These are phyloP conservation scores for Cairneyella variabilis DNA, from an alignment of 495 filamentous ascomycete genomes.

Conservation along the genomic window DNA sequence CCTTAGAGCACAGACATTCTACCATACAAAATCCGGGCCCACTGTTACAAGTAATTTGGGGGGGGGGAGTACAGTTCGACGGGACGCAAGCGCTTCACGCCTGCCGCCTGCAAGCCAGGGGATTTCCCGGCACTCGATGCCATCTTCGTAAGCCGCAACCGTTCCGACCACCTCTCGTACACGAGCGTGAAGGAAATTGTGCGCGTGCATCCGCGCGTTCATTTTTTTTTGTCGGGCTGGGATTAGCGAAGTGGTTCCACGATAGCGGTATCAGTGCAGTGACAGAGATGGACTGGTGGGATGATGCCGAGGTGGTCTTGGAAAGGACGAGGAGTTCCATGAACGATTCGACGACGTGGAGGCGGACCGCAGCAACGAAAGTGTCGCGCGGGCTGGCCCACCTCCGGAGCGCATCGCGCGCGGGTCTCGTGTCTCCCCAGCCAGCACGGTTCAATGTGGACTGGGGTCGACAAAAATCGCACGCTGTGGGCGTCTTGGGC, in stretches of 20 bases:
- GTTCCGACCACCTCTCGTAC: no score
- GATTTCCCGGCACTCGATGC: no score
- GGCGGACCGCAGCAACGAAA: conserved; percentile 30
- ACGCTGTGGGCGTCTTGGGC: conserved; percentile 91
- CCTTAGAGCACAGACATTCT: no score
- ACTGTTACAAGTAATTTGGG: no score
- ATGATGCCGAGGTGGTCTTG: no score
- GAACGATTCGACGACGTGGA: conserved; percentile 62
- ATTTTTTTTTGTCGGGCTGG: conserved; percentile 87
- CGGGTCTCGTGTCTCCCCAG: conserved; percentile 77
- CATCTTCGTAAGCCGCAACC: no score
- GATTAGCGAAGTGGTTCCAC: conserved; percentile 85
- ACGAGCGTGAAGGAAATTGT: no score
- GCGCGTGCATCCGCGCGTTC: conserved; percentile 74
- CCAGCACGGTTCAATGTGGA: conserved; percentile 76
- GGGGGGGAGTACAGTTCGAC: no score
- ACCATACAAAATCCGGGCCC: no score
- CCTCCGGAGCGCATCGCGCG: conserved; percentile 39
- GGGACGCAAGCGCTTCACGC: no score
- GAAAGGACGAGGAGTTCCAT: no score
- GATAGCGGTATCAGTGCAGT: conserved; percentile 61
- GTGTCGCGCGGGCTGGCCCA: conserved; percentile 23
- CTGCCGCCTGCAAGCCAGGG: no score
- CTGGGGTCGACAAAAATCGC: conserved; percentile 55
- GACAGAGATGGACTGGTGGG: conserved; percentile 97